Conservation (phyloP, 2,329 filamentous ascomycete genomes). For the Microascus cirrosus region DNA sequence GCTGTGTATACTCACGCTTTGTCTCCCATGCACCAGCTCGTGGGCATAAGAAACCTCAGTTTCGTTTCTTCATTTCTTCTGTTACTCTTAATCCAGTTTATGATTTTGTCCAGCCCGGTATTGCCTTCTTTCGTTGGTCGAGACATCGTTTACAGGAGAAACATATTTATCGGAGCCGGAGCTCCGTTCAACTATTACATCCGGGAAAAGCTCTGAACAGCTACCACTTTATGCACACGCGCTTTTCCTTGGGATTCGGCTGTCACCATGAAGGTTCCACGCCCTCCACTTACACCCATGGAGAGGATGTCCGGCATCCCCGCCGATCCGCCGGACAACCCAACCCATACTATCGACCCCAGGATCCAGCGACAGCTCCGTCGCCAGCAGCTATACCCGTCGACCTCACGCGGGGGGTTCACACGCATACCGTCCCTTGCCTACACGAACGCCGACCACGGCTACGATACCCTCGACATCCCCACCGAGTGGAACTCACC, state of each 20-base stretch:
- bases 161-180: no score
- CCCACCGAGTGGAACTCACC: conserved; percentile 2
- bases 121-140: no score
- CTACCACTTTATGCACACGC: background rate
- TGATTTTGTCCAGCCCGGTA: no score
- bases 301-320: background rate
- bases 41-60: no score
- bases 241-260: background rate
- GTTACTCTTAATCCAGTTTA: no score
- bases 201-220: background rate
- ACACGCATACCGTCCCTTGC: conserved; percentile 1
- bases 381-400: background rate
- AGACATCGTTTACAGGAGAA: no score
- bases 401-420: background rate
- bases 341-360: background rate
- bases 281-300: background rate
- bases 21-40: background rate
- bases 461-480: conserved; percentile 2
- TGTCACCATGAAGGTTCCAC: background rate
- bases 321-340: background rate
- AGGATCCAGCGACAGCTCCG: background rate
- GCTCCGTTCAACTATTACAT: no score
- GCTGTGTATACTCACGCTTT: background rate
- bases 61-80: background rate
- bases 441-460: conserved; percentile 4